These are phyloP conservation scores for Leishmania turanica DNA, from an alignment of 208 protist species.

Conservation along the genomic window DNA sequence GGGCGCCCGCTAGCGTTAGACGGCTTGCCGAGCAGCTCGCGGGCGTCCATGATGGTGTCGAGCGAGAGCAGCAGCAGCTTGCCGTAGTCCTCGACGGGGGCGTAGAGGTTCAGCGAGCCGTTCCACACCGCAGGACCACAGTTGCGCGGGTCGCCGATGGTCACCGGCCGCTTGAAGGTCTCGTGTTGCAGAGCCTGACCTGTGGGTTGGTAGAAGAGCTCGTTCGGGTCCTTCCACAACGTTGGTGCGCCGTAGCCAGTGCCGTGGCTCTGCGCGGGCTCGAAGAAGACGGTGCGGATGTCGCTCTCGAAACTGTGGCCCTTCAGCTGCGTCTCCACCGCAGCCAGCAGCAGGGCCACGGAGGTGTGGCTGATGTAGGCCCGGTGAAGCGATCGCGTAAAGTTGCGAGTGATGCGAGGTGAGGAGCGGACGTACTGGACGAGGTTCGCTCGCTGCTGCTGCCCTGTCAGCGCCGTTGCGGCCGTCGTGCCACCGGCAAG, in stretches of 20 bases:
- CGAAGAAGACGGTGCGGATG: constrained; percentile 68
- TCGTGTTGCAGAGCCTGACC: constrained; percentile 69
- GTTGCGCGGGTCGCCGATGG: constrained; percentile 40
- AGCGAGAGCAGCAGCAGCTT: constrained; percentile 81
- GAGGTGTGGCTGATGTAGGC: constrained; percentile 66
- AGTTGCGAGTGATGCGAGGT: constrained; percentile 13
- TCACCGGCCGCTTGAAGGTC: constrained; percentile 46
- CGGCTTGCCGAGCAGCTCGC: constrained; percentile 33
- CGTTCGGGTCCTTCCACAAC: constrained; percentile 78
- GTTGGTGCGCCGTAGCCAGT: constrained; percentile 69
- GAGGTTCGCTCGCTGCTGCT: constrained; percentile 69
- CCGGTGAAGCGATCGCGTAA: constrained; percentile 18
- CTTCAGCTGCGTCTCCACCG: constrained; percentile 72
- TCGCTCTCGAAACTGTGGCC: constrained; percentile 67
- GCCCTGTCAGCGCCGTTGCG: constrained; percentile 33
- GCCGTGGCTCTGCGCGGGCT: constrained; percentile 63
- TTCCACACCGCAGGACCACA: constrained; percentile 69
- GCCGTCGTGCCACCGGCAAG: constrained; percentile 33
- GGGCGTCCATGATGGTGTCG: constrained; percentile 74
- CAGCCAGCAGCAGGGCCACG: constrained; percentile 70
- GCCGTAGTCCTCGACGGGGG: constrained; percentile 77
- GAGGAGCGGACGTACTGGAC: constrained; percentile 67
- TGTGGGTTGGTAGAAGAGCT: constrained; percentile 84
- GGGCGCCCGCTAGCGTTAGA: background rate
- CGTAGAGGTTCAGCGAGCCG: constrained; percentile 77